These are phyloP conservation scores for Solanum sparsipilum DNA, from an alignment of 257 asterid species.

Conservation along the genomic window DNA sequence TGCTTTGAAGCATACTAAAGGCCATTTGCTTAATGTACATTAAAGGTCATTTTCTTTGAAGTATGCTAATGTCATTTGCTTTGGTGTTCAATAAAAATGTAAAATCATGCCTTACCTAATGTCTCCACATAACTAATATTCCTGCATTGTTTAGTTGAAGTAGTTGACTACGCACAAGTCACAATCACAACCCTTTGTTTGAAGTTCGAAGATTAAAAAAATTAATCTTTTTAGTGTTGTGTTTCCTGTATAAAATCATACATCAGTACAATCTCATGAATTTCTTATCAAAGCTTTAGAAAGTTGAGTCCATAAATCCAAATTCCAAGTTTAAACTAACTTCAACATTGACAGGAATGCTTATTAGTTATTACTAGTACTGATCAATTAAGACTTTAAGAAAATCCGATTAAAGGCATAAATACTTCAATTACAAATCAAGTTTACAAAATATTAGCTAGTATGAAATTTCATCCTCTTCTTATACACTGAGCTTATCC, in stretches of 20 bases:
- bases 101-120: background rate
- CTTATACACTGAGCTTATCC: slow-evolving; percentile 54
- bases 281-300: background rate
- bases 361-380: too few species aligned
- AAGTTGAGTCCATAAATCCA: background rate
- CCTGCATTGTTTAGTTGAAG: too few species aligned
- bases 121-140: background rate
- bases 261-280: background rate
- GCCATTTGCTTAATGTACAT: background rate
- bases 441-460: background rate
- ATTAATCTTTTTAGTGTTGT: background rate
- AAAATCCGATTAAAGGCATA: background rate
- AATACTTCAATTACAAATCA: background rate
- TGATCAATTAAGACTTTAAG: background rate
- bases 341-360: background rate
- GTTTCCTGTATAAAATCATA: background rate
- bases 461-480: background rate
- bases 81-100: background rate
- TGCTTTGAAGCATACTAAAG: background rate
- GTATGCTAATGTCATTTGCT: background rate
- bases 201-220: too few species aligned
- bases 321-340: background rate
- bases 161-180: background rate
- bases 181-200: background rate
- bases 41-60: background rate